phyloP scores from a whole-genome alignment of 441 rosid species.

The Omphalea diandra region DNA sequence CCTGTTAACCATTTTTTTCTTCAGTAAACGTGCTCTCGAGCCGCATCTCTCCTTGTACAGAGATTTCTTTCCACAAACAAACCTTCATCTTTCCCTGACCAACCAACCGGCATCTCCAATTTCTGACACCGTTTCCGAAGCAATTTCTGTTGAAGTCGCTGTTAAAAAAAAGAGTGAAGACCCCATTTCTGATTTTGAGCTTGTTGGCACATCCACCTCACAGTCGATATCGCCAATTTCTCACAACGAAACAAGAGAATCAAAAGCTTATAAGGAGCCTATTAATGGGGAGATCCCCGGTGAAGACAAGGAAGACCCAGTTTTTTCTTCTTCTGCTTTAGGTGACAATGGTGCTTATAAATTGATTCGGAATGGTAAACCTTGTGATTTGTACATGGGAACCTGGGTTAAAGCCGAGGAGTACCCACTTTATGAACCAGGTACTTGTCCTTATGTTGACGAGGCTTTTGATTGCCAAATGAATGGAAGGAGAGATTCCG shows the following conservation, averaged over 20 bases:
- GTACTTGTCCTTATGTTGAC: slow-evolving; percentile 84
- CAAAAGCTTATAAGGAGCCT: not conserved
- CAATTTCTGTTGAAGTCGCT: too few relatives aligned
- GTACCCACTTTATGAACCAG: slow-evolving; percentile 69
- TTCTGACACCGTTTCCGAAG: too few relatives aligned
- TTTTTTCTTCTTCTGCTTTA: too few relatives aligned
- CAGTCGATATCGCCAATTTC: slow-evolving; percentile 4
- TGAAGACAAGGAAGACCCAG: too few relatives aligned
- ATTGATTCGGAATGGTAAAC: slow-evolving; percentile 35
- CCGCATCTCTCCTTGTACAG: slow-evolving; percentile 48
- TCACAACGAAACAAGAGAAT: not conserved
- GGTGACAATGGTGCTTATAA: too few relatives aligned
- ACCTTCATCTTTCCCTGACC: slow-evolving; percentile 8
- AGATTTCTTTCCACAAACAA: slow-evolving; percentile 34
- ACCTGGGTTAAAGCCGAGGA: slow-evolving; percentile 65
- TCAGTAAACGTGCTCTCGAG: slow-evolving; percentile 51
- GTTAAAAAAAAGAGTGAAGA: too few relatives aligned
- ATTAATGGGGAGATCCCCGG: slow-evolving; percentile 5
- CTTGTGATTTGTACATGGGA: slow-evolving; percentile 73
- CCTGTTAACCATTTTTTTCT: slow-evolving; percentile 49
- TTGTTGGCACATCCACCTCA: too few relatives aligned
- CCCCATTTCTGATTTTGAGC: too few relatives aligned
- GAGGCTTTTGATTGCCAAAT: slow-evolving; percentile 85
- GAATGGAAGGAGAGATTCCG: slow-evolving; percentile 74
- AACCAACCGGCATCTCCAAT: slow-evolving; percentile 7